These are phyloP conservation scores for Ramalina peruviana DNA, from an alignment of 495 filamentous ascomycete species.

Conservation along the genomic window DNA sequence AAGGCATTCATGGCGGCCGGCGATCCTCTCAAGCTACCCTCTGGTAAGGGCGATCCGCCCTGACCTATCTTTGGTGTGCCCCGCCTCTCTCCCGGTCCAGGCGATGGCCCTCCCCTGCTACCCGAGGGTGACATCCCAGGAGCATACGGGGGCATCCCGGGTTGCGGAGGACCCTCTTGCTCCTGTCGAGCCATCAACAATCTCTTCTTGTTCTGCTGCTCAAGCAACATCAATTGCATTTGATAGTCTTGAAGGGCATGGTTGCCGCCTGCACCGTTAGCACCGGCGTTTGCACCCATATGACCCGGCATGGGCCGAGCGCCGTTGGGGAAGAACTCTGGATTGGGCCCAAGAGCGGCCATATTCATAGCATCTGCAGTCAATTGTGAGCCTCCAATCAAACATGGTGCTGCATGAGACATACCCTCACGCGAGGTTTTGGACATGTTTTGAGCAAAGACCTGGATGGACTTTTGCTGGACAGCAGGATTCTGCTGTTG, in stretches of 20 bases:
- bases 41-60: conserved; percentile 57
- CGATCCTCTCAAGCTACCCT: conserved; percentile 64
- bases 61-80: conserved; percentile 79
- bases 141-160: conserved; percentile 40
- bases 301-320: conserved; percentile 41
- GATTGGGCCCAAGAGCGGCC: conserved; percentile 40
- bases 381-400: conserved; percentile 66
- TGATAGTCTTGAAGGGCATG: conserved; percentile 97
- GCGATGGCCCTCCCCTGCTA: conserved; percentile 68
- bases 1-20: conserved; percentile 71
- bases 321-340: conserved; percentile 52
- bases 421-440: conserved; percentile 69
- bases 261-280: conserved; percentile 57
- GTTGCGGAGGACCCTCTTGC: conserved; percentile 57
- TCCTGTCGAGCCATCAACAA: conserved; percentile 95
- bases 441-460: conserved; percentile 72
- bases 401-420: conserved; percentile 46
- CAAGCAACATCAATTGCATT: conserved; percentile 97
- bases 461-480: conserved; percentile 70
- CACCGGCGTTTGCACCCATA: conserved; percentile 36
- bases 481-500: conserved; percentile 42
- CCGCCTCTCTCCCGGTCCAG: conserved; percentile 74
- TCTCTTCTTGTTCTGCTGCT: conserved; percentile 97
- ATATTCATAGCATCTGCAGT: conserved; percentile 55
- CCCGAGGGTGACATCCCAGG: conserved; percentile 57